These are phyloP conservation scores for Ganoderma multipileum DNA, from an alignment of 1,284 basidiomycete species.

Conservation along the genomic window DNA sequence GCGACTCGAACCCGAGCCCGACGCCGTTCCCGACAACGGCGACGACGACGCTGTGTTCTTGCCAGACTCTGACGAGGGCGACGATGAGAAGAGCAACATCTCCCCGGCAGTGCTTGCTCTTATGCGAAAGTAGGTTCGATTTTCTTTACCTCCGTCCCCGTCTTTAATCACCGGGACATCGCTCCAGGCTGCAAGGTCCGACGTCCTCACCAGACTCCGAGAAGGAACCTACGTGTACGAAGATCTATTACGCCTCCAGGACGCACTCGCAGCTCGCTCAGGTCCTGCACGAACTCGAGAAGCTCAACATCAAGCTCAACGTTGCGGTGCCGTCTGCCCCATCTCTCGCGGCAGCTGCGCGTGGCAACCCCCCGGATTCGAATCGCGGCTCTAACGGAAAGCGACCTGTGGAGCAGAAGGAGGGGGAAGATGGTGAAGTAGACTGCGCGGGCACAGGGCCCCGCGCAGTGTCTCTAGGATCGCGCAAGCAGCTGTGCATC, in stretches of 20 bases:
- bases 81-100: conserved; percentile 30
- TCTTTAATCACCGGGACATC: no score
- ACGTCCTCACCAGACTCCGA: conserved; percentile 37
- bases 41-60: conserved; percentile 66
- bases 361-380: neutral
- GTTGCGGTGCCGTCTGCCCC: conserved; percentile 29
- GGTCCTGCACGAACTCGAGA: conserved; percentile 85
- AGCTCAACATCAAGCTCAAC: conserved; percentile 57
- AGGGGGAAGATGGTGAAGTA: conserved; percentile 19
- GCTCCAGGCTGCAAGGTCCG: neutral
- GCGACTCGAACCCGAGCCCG: conserved; percentile 11
- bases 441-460: conserved; percentile 44
- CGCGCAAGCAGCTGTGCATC: conserved; percentile 94
- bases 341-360: neutral
- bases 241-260: conserved; percentile 92
- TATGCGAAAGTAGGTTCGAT: conserved; percentile 72
- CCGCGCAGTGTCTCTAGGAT: conserved; percentile 84
- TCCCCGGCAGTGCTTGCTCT: conserved; percentile 80
- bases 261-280: conserved; percentile 97
- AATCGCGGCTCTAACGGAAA: neutral
- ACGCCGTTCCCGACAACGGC: conserved; percentile 21
- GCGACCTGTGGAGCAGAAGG: conserved; percentile 12
- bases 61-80: conserved; percentile 48
- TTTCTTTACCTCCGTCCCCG: neutral
- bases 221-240: conserved; percentile 70